Percentiles rank a stretch among this genome's conserved stretches.
Conservation (phyloP, 768 basidiomycete species). For the Auricularia heimuer region DNA sequence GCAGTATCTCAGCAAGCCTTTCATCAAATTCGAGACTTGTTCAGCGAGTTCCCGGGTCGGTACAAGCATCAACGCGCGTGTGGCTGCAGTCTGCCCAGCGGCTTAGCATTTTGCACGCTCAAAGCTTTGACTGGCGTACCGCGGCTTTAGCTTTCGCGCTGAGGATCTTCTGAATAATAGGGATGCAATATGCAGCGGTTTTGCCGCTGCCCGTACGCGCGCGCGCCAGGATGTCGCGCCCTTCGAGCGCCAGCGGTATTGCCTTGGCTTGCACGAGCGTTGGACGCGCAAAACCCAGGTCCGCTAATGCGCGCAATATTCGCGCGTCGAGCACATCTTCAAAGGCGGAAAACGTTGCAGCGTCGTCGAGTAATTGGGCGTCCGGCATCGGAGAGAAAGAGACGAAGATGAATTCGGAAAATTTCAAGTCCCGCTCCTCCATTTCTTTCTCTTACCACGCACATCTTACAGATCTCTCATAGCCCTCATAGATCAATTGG, state of each 20-base stretch:
- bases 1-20: conserved; percentile 61
- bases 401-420: too few relatives aligned
- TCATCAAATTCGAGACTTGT: conserved; percentile 71
- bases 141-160: conserved; percentile 43
- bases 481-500: too few relatives aligned
- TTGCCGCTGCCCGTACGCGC: conserved; percentile 96
- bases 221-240: conserved; percentile 82
- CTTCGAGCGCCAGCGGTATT: conserved; percentile 85
- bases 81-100: conserved; percentile 32
- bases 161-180: conserved; percentile 81
- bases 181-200: conserved; percentile 92
- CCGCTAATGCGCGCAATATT: conserved; percentile 79
- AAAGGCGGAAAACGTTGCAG: conserved; percentile 38
- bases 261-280: conserved; percentile 88
- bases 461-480: too few relatives aligned
- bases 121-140: not conserved
- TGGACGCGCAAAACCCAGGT: conserved; percentile 81
- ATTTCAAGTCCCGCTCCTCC: too few relatives aligned
- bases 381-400: conserved; percentile 15
- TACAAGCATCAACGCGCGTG: conserved; percentile 70
- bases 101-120: conserved; percentile 7
- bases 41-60: conserved; percentile 91
- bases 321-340: conserved; percentile 76
- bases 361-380: conserved; percentile 20
- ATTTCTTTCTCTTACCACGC: too few relatives aligned